Evolutionary conservation across 2,329 filamentous ascomycete genomes (phyloP), one percentile per base, ranked within the genome.

Genomic region (Ceratocystis cacaofunesta): DNA sequence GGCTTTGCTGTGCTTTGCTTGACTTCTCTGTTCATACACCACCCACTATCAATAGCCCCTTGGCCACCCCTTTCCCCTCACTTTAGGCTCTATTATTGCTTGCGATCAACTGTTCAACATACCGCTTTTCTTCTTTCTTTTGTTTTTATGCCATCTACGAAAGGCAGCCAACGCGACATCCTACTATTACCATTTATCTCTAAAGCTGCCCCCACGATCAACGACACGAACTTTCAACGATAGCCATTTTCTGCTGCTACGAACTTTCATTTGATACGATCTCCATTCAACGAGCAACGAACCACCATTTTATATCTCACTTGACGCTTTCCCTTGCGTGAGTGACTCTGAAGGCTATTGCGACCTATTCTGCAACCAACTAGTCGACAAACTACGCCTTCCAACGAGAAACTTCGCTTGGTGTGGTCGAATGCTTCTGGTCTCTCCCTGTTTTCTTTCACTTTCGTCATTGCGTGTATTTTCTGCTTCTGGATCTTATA

Each of bases 181-280:
- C 55, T 58, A 58, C 55, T 8, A 58, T 58, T n/a, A 58, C 55
- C 55, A 58, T 30, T 58, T 58, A 58, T 58, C 55, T 30, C 22
- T 15, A 5, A 36, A 15, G 12, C 30, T 58, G 4, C 30, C n/a
- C 22, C 32, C 17, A 58, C 55, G 17, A 58, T 58, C 25, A 41
- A 58, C 28, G 55, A 58, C 3, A 36, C 55, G 17, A 36, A 58
- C 55, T 30, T 58, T 58, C 5, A 32, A 58, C 25, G 55, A 58
- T 15, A 58, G 55, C 55, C 55, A 52, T 52, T 15, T 41, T 0
- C 36, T 52, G 48, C 25, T n/a, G n/a, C 17, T 36, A 36, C 55
- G 28, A 58, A 36, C 22, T 15, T 41, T 8, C 30, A 58, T 25
- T 58, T 36, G 12, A 36, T 25, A 58, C 30, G 5, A 58, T 8